A percentile compares a stretch with the other conserved stretches of the same genome.
phyloP scores from a whole-genome alignment of 2,329 filamentous ascomycete species.

The Knoxdaviesia capensis region DNA sequence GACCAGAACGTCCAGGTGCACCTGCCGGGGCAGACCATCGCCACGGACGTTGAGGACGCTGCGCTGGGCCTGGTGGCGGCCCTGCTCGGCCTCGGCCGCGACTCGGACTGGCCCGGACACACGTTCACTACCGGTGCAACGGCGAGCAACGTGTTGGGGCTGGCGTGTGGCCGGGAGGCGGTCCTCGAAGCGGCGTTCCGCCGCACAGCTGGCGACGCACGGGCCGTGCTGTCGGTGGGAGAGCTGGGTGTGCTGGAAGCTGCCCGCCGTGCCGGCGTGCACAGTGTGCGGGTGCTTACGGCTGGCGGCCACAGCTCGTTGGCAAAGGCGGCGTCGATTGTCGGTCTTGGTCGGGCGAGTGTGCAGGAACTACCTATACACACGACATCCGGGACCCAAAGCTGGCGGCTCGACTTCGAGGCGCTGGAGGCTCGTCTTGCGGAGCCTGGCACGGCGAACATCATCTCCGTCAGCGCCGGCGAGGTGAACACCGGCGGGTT shows the following conservation, averaged over 20 bases:
- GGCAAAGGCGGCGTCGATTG: conserved; percentile 60
- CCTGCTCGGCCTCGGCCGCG: conserved; percentile 37
- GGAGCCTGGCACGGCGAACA: conserved; percentile 35
- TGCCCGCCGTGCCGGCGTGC: conserved; percentile 40
- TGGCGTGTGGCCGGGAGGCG: conserved; percentile 43
- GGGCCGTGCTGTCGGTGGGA: conserved; percentile 27
- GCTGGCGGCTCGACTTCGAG: conserved; percentile 49
- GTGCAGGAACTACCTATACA: conserved; percentile 37
- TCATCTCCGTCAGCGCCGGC: conserved; percentile 64
- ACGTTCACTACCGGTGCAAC: conserved; percentile 45
- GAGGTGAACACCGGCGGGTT: conserved; percentile 86
- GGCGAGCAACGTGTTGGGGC: conserved; percentile 64
- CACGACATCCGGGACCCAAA: conserved; percentile 3
- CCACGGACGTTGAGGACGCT: conserved; percentile 56
- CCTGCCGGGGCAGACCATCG: conserved; percentile 52
- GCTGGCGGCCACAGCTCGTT: conserved; percentile 72
- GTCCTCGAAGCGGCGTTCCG: conserved; percentile 18
- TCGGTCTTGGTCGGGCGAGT: conserved; percentile 54
- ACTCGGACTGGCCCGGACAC: conserved; percentile 37
- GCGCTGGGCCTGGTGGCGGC: conserved; percentile 50
- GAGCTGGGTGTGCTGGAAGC: conserved; percentile 51
- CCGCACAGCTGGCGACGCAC: too few species aligned
- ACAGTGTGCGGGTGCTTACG: conserved; percentile 56
- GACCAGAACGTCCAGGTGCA: conserved; percentile 81
- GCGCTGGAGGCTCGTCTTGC: conserved; percentile 39